Evolutionary conservation across 768 basidiomycete species (phyloP), one percentile per base, ranked within the genome.

Genomic region (Hortiboletus flavorubellus): DNA sequence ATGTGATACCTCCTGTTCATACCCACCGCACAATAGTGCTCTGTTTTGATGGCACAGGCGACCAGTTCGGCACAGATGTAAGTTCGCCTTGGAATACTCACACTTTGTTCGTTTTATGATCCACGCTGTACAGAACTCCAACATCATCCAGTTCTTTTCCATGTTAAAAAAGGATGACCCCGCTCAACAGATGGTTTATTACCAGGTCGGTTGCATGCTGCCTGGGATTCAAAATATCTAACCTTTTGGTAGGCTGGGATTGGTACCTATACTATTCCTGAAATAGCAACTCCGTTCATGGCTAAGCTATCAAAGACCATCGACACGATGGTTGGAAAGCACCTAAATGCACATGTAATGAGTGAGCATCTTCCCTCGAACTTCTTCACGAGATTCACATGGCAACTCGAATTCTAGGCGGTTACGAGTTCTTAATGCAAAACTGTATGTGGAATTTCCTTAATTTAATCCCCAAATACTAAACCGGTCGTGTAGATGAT

Each of bases 351-450:
- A 1, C 87, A 90, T 67, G 85, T 89, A 15, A 87, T 86, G 83
- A 79, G 84, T 85, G 47, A 18, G 75, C 23, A 29, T 21, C 18
- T 41, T 29, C 14, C 21, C 21, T 46, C 42, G 11, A 12, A 21
- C 15, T 15, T 21, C 21, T 21, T 48, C 26, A 46, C 56, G 3
- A 16, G 18, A 33, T 43, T 65, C 15, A 57, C 30, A n/a, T 10
- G 12, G 23, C 18, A n/a, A 21, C 21, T 21, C 21, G 21, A 37
- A 15, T 39, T 37, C 7, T 23, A 87, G 86, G 79, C 39, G 87
- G 88, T 0, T 90, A 90, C 56, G 85, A 85, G 59, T 91, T 90
- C 68, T 71, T 90, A 52, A 89, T 89, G 88, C 80, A 88, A 59
- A 87, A 87, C 55, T 90, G 83, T 82, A 59, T 18, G 79, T 67